A percentile compares a stretch with the other conserved stretches of the same genome.
Conservation (phyloP, 176 grass and related monocot genomes). For the Tuctoria greenei region DNA sequence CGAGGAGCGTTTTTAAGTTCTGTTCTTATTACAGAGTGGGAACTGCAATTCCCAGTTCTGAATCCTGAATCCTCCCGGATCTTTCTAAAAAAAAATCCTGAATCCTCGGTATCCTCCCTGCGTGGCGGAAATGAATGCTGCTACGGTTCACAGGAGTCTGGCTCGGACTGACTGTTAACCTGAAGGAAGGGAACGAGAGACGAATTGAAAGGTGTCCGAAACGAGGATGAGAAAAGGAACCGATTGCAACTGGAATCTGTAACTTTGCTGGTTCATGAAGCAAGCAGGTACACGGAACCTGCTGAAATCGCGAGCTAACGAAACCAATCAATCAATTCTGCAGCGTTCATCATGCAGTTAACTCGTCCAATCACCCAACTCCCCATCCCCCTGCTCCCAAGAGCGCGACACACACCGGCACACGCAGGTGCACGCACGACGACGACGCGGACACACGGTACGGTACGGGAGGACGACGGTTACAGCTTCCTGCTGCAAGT, state of each 20-base stretch:
- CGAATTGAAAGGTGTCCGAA: not conserved
- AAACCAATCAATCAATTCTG: not conserved
- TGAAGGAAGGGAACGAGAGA: not conserved
- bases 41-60: too few relatives aligned
- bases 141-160: not conserved
- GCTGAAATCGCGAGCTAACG: not conserved
- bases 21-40: too few relatives aligned
- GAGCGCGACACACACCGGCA: not conserved
- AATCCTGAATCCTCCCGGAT: too few relatives aligned
- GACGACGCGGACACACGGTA: not conserved
- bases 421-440: not conserved
- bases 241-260: not conserved
- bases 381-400: not conserved
- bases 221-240: not conserved
- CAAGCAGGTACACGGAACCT: not conserved
- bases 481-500: conserved; percentile 13
- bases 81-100: too few relatives aligned
- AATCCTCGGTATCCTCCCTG: too few relatives aligned
- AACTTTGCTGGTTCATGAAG: too few relatives aligned
- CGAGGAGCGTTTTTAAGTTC: too few relatives aligned
- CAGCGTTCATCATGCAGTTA: not conserved
- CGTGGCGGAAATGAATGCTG: not conserved
- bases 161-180: not conserved
- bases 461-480: not conserved
- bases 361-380: not conserved